Conservation (phyloP, 345 rosid species). For the Luvunga scandens region DNA sequence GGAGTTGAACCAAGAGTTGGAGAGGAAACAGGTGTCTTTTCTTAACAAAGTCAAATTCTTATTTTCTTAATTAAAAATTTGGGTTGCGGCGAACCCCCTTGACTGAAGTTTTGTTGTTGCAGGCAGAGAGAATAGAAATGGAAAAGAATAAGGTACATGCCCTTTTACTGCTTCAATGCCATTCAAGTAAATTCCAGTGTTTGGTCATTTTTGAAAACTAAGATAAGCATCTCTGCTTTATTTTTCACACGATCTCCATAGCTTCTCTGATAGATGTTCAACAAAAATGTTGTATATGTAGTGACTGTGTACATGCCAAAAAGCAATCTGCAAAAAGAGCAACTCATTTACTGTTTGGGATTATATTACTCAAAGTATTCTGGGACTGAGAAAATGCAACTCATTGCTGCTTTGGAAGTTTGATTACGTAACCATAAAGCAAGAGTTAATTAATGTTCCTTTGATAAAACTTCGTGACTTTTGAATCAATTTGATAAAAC, state of each 20-base stretch:
- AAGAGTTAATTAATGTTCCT: background rate
- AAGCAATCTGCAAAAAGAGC: background rate
- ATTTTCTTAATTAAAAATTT: background rate
- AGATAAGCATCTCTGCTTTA: background rate
- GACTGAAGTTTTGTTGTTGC: constrained; percentile 32
- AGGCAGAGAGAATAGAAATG: constrained; percentile 53
- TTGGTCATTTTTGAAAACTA: background rate
- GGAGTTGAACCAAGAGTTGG: constrained; percentile 69
- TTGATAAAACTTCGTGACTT: background rate
- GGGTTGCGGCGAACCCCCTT: constrained; percentile 5
- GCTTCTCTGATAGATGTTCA: background rate
- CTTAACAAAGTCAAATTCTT: constrained; percentile 20
- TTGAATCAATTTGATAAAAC: background rate
- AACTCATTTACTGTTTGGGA: background rate
- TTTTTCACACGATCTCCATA: background rate
- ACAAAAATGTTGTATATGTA: background rate
- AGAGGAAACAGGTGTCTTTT: constrained; percentile 63
- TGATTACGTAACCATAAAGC: background rate
- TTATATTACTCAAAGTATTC: background rate
- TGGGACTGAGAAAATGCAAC: background rate
- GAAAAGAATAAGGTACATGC: constrained; percentile 57
- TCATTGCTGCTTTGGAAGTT: background rate
- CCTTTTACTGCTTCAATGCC: background rate
- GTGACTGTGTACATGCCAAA: background rate
- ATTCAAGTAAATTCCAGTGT: background rate